Evolutionary conservation across 352 stramenopile genomes (phyloP), one percentile per base, ranked within the genome.

Genomic region (Pythium apleroticum): DNA sequence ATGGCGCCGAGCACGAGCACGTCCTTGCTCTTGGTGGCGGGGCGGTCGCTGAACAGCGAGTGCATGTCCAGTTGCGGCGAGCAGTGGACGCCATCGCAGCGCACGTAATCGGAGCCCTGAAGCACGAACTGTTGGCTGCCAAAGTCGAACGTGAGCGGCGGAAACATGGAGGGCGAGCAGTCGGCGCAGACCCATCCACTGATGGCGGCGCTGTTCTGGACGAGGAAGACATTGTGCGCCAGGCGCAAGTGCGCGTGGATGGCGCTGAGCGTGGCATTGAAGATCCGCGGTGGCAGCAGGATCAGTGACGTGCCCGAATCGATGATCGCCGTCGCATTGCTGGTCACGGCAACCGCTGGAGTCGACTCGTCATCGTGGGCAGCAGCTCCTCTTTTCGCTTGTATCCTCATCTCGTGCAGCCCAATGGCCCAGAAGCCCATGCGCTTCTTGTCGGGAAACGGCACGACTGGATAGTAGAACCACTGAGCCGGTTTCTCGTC

Each of bases 251-350:
- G 74, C 7, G 64, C 67, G 19, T 65, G 68, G 28, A 91, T 78
- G 37, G 64, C 57, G 0, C 46, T 33, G 20, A 91, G 75, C 15
- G 74, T 76, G 6, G 41, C 46, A 24, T 78, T 74, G 63, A 88
- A 89, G 0, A 78, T 69, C 0, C 52, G 63, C 45, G 61, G 57
- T 12, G 80, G 80, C 7, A 91, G 73, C 68, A 91, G 54, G 10
- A 91, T 48, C 22, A 89, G 66, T 43, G 82, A 91, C 1, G 82
- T 91, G 39, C 82, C 82, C 2, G 80, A 89, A 68, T 91, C 82
- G 27, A 91, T 71, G 30, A 91, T 86, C 12, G 73, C 80, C 12
- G 81, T 69, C 48, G 66, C 27, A 52, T 52, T 27, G 46, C 65
- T 58, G 9, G 72, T 57, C n/a, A 81, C 28, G 3, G 53, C 63